Conservation (phyloP, 768 basidiomycete species). For the Glaciozyma antarctica region DNA sequence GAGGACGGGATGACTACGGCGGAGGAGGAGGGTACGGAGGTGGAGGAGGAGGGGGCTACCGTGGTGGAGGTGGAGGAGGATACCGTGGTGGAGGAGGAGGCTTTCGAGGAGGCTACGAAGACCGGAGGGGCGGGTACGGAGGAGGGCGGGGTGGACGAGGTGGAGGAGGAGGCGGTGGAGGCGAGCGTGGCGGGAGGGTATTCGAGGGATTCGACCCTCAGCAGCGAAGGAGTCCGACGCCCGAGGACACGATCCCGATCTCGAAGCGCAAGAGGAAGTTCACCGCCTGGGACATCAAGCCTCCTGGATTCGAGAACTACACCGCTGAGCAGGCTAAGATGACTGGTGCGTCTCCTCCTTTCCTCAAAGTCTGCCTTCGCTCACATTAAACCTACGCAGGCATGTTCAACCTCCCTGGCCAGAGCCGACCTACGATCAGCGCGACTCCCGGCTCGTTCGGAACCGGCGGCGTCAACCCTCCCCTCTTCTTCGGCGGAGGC, state of each 20-base stretch:
- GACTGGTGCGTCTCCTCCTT: slow-evolving; percentile 56
- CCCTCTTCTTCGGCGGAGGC: slow-evolving; percentile 43
- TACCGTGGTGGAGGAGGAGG: slow-evolving; percentile 1
- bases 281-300: slow-evolving; percentile 93
- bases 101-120: neutral
- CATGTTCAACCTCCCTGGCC: slow-evolving; percentile 86
- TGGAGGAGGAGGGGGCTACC: slow-evolving; percentile 10
- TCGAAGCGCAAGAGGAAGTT: slow-evolving; percentile 79
- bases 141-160: slow-evolving; percentile 1
- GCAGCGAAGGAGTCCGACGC: slow-evolving; percentile 79
- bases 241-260: slow-evolving; percentile 67
- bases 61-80: neutral
- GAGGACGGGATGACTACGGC: neutral
- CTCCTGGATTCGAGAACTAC: slow-evolving; percentile 89
- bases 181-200: slow-evolving; percentile 28
- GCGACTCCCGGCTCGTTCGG: slow-evolving; percentile 60
- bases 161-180: slow-evolving; percentile 14
- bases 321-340: slow-evolving; percentile 96
- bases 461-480: slow-evolving; percentile 18
- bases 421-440: slow-evolving; percentile 46
- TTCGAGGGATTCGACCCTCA: slow-evolving; percentile 50
- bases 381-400: slow-evolving; percentile 45
- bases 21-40: slow-evolving; percentile 38
- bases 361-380: neutral
- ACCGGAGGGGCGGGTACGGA: neutral